Percentiles rank a stretch among this genome's conserved stretches.
These are phyloP conservation scores for Ceratobasidium sp. DNA, from an alignment of 1,284 basidiomycete species.

Conservation along the genomic window DNA sequence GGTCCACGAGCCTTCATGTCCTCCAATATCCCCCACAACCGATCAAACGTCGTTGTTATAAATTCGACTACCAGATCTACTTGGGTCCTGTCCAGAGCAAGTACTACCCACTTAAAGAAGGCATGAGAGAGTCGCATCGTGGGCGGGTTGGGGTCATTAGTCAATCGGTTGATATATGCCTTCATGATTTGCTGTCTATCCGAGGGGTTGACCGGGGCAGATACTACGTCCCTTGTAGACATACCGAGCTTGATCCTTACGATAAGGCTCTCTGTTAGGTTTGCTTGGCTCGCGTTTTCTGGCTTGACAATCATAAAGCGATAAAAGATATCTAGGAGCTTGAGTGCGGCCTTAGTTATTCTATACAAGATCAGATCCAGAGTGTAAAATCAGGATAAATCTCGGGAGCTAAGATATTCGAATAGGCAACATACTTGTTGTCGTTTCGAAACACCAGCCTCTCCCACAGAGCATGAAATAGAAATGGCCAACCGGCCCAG, in stretches of 20 bases:
- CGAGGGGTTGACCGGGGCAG: neutral
- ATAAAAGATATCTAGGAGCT: neutral
- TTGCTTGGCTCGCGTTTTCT: neutral
- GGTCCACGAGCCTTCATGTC: no score
- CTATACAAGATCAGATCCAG: no score
- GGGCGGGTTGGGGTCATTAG: no score
- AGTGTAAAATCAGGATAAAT: no score
- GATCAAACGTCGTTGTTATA: no score
- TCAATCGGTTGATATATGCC: neutral
- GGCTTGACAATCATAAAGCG: neutral
- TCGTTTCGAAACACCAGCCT: neutral
- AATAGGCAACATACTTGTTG: neutral
- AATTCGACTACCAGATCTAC: no score
- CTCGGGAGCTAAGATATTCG: no score
- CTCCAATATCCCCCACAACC: no score
- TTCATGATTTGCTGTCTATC: neutral
- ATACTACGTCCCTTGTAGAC: neutral
- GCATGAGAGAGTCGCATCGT: no score
- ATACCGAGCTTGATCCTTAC: neutral
- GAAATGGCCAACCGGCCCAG: neutral
- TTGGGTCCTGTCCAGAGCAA: no score
- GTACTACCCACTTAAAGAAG: no score
- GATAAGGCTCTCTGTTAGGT: neutral
- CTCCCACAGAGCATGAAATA: neutral
- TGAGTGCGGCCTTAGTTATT: no score